A percentile compares a stretch with the other conserved stretches of the same genome.
These are phyloP conservation scores for Saccharomycopsis phalli DNA, from an alignment of 1,139 yeast genomes.

Conservation along the genomic window DNA sequence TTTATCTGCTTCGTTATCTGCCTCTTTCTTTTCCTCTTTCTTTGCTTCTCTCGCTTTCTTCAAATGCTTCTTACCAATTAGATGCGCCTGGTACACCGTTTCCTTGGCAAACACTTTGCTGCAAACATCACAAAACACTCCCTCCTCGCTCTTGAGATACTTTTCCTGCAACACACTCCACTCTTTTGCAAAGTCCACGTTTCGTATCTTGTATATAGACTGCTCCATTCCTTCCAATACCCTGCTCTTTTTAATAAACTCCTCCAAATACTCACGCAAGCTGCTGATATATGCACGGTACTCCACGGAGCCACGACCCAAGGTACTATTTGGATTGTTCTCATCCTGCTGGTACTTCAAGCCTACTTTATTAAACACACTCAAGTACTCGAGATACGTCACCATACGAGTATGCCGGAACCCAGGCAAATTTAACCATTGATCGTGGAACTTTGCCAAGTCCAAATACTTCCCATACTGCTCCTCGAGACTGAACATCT, in stretches of 20 bases:
- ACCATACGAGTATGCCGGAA: conserved; percentile 25
- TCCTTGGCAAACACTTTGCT: conserved; percentile 53
- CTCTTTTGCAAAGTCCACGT: conserved; percentile 27
- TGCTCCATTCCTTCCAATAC: conserved; percentile 41
- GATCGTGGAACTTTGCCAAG: conserved; percentile 39
- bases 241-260: conserved; percentile 37
- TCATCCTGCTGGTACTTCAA: conserved; percentile 24
- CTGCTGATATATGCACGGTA: conserved; percentile 39
- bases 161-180: conserved; percentile 23
- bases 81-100: conserved; percentile 61
- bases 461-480: conserved; percentile 58
- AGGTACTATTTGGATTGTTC: conserved; percentile 23
- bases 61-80: conserved; percentile 68
- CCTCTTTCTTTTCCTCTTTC: conserved; percentile 4
- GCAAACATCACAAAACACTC: conserved; percentile 55
- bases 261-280: conserved; percentile 38
- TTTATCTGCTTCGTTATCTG: conserved; percentile 11
- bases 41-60: conserved; percentile 32
- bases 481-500: conserved; percentile 51
- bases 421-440: conserved; percentile 40
- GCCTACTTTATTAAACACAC: conserved; percentile 35
- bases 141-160: conserved; percentile 19
- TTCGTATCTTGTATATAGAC: conserved; percentile 29
- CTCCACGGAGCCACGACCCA: conserved; percentile 26
- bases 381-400: conserved; percentile 46